Base-by-base conservation (phyloP, 805 yeast species). In the Hagleromyces aurorensis region DNA sequence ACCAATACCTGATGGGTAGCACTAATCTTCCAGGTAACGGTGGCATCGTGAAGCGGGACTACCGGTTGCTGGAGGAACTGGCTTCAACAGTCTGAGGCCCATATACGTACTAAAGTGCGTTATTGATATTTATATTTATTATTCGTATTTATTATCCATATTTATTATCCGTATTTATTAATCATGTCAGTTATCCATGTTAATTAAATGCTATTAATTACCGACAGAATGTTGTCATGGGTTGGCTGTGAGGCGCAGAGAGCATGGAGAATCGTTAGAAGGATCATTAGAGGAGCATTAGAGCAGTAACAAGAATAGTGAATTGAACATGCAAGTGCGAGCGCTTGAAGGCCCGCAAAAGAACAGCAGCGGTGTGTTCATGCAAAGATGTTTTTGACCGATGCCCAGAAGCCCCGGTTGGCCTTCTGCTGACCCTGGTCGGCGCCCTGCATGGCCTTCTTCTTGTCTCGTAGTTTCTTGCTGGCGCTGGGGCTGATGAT, bases 11-110 rank as follows among this genome's bases (percentile, higher is more conserved):
- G 57, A 75, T 77, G 75, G 87, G 89, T 15, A 61, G 71, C 40
- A 70, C 94, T 13, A 70, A 81, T 52, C 70, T 91, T 49, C 97
- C 98, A 38, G 95, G 95, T 24, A 83, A 82, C 55, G 97, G 97
- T 33, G 79, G 94, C 21, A 81, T 91, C 53, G 84, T 79, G 48
- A 84, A 78, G 61, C 77, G 96, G 60, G 76, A 80, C 59, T 83
- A 69, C 60, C 75, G 72, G 48, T 61, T 83, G 44, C 64, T 81
- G 51, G 87, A 78, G 59, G 89, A 81, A 51, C 65, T 82, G 44
- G 85, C 85, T 24, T 72, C 76, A 6, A 37, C 41, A 6, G 41
- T 37, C 21, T 37, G 21, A 33, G 15, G 7, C 8, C 11, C 7
- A 25, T 13, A 14, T 24, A 16, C 13, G 12, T 30, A 19, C 13